phyloP scores from a whole-genome alignment of 2,329 filamentous ascomycete genomes.

The Diatrype stigma region DNA sequence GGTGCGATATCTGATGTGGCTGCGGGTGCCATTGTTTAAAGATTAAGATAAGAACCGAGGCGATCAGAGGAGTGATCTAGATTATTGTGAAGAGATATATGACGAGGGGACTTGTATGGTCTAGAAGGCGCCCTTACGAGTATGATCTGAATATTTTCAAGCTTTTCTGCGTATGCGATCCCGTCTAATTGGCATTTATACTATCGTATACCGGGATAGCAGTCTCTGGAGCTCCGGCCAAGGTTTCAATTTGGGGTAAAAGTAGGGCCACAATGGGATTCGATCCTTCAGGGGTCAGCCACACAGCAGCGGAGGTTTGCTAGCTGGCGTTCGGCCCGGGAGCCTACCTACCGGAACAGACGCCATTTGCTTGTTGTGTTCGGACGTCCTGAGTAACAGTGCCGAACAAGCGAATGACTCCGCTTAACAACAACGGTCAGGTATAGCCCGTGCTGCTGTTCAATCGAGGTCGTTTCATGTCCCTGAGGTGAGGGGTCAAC shows the following conservation, averaged over 20 bases:
- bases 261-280: not conserved
- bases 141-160: not conserved
- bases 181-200: not conserved
- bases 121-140: too few species aligned
- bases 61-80: too few species aligned
- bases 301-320: not conserved
- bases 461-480: too few species aligned
- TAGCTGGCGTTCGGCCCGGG: too few species aligned
- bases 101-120: too few species aligned
- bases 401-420: too few species aligned
- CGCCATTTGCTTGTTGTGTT: not conserved
- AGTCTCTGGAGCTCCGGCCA: not conserved
- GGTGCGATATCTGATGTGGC: slow-evolving; percentile 13
- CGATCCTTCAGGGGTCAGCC: not conserved
- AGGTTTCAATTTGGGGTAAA: not conserved
- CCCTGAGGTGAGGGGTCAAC: too few species aligned
- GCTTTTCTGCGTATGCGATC: not conserved
- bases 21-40: slow-evolving; percentile 29
- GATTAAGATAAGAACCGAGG: too few species aligned
- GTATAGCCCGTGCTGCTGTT: too few species aligned
- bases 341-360: too few species aligned
- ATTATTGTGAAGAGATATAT: too few species aligned
- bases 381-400: not conserved
- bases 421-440: too few species aligned
- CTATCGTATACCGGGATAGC: not conserved